Evolutionary conservation across 2,329 filamentous ascomycete species (phyloP).

Genomic region (Emericellopsis cladophorae): DNA sequence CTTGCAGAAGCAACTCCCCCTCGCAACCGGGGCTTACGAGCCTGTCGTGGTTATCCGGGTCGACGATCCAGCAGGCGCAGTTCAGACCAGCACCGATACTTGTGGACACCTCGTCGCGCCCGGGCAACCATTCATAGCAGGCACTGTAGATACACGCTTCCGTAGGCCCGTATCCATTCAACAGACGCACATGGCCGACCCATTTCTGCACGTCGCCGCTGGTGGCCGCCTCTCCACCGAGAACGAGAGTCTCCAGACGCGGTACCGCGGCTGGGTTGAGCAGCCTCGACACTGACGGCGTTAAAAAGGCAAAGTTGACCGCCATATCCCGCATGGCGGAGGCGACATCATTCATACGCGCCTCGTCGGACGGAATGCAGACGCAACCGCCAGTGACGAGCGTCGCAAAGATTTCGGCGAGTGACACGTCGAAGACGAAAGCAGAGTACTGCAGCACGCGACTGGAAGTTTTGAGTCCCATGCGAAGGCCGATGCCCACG

Average conservation of each 20-base stretch:
- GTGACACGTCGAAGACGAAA: constrained; percentile 5
- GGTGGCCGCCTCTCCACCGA: constrained; percentile 6
- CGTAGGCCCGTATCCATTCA: background rate
- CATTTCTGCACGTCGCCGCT: constrained; percentile 3
- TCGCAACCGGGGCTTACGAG: background rate
- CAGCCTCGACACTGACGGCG: background rate
- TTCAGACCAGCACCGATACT: constrained; percentile 2
- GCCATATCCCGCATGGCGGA: background rate
- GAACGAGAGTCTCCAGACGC: constrained; percentile 3
- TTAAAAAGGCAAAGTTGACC: background rate
- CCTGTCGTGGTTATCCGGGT: constrained; percentile 8
- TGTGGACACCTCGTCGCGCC: too few relatives aligned
- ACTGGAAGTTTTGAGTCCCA: background rate
- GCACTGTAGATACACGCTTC: background rate
- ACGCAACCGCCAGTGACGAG: constrained; percentile 5
- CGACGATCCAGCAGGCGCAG: constrained; percentile 7
- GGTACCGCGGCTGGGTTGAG: constrained; percentile 6
- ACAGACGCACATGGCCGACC: constrained; percentile 2
- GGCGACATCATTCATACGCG: constrained; percentile 4
- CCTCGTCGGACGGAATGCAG: constrained; percentile 7
- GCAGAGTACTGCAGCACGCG: constrained; percentile 5
- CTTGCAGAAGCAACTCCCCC: too few relatives aligned
- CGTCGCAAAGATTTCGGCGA: constrained; percentile 2
- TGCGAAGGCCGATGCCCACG: constrained; percentile 13
- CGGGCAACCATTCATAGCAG: too few relatives aligned